Evolutionary conservation across 2,329 filamentous ascomycete species (phyloP), one percentile per base, ranked within the genome.

Genomic region (Ambrosiella beaveri): DNA sequence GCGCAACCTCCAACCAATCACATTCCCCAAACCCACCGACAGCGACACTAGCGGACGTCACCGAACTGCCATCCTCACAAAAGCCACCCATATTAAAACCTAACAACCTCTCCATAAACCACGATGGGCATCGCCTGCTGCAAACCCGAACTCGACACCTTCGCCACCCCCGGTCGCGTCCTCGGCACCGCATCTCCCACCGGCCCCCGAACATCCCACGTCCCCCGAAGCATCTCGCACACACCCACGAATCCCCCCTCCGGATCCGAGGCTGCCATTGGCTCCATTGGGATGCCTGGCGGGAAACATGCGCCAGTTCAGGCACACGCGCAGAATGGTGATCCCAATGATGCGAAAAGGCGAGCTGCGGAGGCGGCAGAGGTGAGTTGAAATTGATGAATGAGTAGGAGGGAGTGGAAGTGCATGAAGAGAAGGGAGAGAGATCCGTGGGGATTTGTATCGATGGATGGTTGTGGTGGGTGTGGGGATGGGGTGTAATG

Each of bases 41-140:
- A 11, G 39, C 39, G 6, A 41, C 39, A 41, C 39, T 41, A 41
- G 27, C 7, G 5, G n/a, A 41, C 39, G 2, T 11, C 2, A 41
- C 35, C 35, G 39, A 11, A 41, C 11, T 12, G n/a, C 7, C 11
- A 11, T 41, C 39, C 11, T 41, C 39, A 41, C 5, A 41, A 41
- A 41, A 11, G 11, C 11, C n/a, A 41, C n/a, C 39, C 3, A 27
- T 27, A 3, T 41, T n/a, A 51, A 51, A 51, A 51, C 49, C 49
- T 13, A 2, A 13, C 19, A 51, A 5, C 47, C 15, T 8, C 38
- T 54, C 36, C 37, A 19, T 17, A 51, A 12, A 8, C 19, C 49
- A 13, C 12, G 41, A 95, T 96, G 90, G 90, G 90, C 61, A 91
- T 88, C 69, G 77, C 88, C 71, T 95, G 87, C 74, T 86, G 88